Percentiles rank a stretch among this genome's conserved stretches.
Evolutionary conservation across 495 filamentous ascomycete genomes (phyloP).

Genomic region (Parathielavia hyrcaniae): DNA sequence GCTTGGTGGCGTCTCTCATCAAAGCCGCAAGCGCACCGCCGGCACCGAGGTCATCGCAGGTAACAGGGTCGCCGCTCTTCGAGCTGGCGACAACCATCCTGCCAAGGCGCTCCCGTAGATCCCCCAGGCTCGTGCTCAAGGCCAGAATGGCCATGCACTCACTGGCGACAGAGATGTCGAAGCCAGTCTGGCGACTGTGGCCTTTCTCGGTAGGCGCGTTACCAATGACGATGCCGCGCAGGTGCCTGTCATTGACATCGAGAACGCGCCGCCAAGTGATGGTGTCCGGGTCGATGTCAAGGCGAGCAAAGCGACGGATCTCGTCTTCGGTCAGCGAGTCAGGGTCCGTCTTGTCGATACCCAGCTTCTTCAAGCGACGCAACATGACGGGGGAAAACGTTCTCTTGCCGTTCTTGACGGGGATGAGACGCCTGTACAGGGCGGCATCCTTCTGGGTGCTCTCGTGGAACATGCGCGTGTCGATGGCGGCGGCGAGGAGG

Average conservation of each 20-base stretch:
- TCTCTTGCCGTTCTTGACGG: constrained; percentile 80
- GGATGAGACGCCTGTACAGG: constrained; percentile 83
- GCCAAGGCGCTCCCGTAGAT: constrained; percentile 91
- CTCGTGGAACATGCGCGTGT: constrained; percentile 98
- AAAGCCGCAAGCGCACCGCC: constrained; percentile 88
- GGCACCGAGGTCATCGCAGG: constrained; percentile 89
- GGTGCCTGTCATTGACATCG: constrained; percentile 93
- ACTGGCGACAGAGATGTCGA: constrained; percentile 95
- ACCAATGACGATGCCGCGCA: constrained; percentile 81
- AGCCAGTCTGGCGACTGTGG: constrained; percentile 73
- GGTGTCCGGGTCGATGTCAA: constrained; percentile 93
- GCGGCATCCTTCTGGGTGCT: constrained; percentile 85
- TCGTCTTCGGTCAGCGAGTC: constrained; percentile 86
- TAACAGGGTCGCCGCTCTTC: constrained; percentile 78
- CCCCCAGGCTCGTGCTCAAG: constrained; percentile 75
- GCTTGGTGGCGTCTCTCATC: constrained; percentile 98
- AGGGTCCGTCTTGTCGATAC: constrained; percentile 90
- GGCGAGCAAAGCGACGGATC: constrained; percentile 74
- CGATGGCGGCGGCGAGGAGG: constrained; percentile 93
- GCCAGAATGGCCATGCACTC: constrained; percentile 98
- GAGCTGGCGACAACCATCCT: constrained; percentile 96
- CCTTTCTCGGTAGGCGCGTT: constrained; percentile 87
- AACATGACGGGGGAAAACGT: constrained; percentile 86
- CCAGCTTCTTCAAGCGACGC: constrained; percentile 85
- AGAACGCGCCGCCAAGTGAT: constrained; percentile 96